Conservation (phyloP, 1,139 yeast species). For the Hemisphaericaspora lyxosophila region DNA sequence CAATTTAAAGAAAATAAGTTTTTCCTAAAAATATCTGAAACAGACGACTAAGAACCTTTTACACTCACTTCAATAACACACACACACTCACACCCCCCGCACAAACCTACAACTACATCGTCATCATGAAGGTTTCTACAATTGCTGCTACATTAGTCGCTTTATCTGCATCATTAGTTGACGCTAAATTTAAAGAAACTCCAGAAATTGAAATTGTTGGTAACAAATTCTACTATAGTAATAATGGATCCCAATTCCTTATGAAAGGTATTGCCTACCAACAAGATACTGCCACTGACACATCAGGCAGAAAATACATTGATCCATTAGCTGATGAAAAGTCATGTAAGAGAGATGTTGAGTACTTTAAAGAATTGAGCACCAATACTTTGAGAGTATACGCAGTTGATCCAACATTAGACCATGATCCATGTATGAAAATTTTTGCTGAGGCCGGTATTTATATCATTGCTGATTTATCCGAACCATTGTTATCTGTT, state of each 20-base stretch:
- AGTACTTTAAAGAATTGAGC: conserved; percentile 70
- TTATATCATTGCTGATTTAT: conserved; percentile 82
- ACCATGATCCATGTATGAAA: conserved; percentile 89
- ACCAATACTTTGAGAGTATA: conserved; percentile 75
- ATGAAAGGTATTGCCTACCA: conserved; percentile 81
- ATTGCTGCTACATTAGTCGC: conserved; percentile 5
- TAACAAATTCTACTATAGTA: conserved; percentile 74
- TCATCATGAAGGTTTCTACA: conserved; percentile 2
- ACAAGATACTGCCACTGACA: conserved; percentile 58
- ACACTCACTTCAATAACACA: too few species aligned
- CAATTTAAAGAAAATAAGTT: too few species aligned
- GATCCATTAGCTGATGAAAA: conserved; percentile 78
- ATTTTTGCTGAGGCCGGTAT: conserved; percentile 85
- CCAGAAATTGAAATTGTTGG: conserved; percentile 62
- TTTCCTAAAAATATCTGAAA: conserved; percentile 1
- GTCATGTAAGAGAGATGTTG: conserved; percentile 77
- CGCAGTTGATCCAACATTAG: conserved; percentile 71
- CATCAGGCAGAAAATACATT: conserved; percentile 42
- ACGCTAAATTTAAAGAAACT: conserved; percentile 13
- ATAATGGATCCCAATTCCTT: conserved; percentile 79
- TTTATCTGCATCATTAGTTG: conserved; percentile 7
- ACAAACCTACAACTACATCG: neutral
- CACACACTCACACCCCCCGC: too few species aligned
- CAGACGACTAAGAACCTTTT: too few species aligned
- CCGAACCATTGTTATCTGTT: conserved; percentile 74